These are phyloP conservation scores for Candida suzukii DNA, from an alignment of 805 yeast genomes.

Conservation along the genomic window DNA sequence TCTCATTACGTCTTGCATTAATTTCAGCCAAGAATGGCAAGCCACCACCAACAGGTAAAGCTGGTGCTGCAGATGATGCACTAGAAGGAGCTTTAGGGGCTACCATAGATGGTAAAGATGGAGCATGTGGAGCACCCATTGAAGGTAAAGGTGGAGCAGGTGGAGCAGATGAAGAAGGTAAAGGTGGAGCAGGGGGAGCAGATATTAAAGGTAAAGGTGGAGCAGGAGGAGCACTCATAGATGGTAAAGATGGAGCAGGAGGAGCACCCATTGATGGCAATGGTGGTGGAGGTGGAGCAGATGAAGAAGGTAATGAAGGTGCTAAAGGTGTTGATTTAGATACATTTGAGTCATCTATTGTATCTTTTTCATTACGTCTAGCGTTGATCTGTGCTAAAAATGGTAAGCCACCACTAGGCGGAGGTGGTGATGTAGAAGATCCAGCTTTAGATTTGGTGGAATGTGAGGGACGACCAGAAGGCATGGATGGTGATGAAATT, in stretches of 20 bases:
- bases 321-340: slow-evolving; percentile 16
- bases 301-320: neutral
- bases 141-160: slow-evolving; percentile 10
- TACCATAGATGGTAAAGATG: slow-evolving; percentile 3
- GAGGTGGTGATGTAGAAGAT: slow-evolving; percentile 2
- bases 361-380: slow-evolving; percentile 44
- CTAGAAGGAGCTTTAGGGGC: slow-evolving; percentile 6
- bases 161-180: slow-evolving; percentile 1
- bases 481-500: slow-evolving; percentile 16
- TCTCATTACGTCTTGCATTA: slow-evolving; percentile 49
- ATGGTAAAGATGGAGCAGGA: slow-evolving; percentile 17
- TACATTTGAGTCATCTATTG: slow-evolving; percentile 31
- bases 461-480: slow-evolving; percentile 18
- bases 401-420: slow-evolving; percentile 28
- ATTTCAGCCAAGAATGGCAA: slow-evolving; percentile 56
- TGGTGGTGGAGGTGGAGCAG: slow-evolving; percentile 3
- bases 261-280: slow-evolving; percentile 4
- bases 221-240: slow-evolving; percentile 19
- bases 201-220: slow-evolving; percentile 1
- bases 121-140: slow-evolving; percentile 5
- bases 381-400: slow-evolving; percentile 53
- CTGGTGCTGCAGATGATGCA: slow-evolving; percentile 14
- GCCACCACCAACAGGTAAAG: slow-evolving; percentile 18
- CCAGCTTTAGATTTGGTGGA: slow-evolving; percentile 10
- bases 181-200: slow-evolving; percentile 5